A percentile compares a stretch with the other conserved stretches of the same genome.
These are phyloP conservation scores for Ploettnerulaceae sp. DNA, from an alignment of 2,329 filamentous ascomycete genomes.

Conservation along the genomic window DNA sequence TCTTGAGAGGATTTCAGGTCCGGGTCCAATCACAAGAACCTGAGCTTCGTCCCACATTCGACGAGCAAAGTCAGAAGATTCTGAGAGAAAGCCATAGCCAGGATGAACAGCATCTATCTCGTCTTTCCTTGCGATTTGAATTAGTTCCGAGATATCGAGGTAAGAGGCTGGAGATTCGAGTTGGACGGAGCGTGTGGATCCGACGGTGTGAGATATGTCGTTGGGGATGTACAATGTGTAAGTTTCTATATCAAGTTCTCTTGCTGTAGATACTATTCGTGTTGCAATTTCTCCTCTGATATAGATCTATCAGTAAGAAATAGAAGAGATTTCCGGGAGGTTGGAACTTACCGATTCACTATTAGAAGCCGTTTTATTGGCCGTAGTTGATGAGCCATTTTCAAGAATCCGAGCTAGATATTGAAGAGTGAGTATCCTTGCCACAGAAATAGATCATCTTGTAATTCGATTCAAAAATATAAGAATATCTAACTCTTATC, in stretches of 20 bases:
- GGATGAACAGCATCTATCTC: constrained; percentile 63
- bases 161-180: constrained; percentile 48
- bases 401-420: neutral
- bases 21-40: constrained; percentile 65
- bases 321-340: neutral
- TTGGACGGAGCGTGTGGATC: constrained; percentile 46
- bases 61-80: constrained; percentile 63
- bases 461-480: no score
- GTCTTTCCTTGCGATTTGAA: constrained; percentile 44
- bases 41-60: constrained; percentile 63
- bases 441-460: neutral
- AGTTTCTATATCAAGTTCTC: constrained; percentile 53
- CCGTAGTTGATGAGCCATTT: constrained; percentile 12
- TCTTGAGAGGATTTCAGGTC: constrained; percentile 33
- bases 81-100: constrained; percentile 66
- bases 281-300: constrained; percentile 59
- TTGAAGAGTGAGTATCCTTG: neutral
- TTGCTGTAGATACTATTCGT: constrained; percentile 53
- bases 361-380: constrained; percentile 47
- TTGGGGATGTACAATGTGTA: constrained; percentile 50
- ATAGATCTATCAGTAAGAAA: neutral
- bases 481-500: no score
- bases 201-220: constrained; percentile 50
- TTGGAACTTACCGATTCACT: constrained; percentile 43
- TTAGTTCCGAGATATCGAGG: constrained; percentile 45